phyloP scores from a whole-genome alignment of 176 grass and related monocot species.

The Paspalum notatum region DNA sequence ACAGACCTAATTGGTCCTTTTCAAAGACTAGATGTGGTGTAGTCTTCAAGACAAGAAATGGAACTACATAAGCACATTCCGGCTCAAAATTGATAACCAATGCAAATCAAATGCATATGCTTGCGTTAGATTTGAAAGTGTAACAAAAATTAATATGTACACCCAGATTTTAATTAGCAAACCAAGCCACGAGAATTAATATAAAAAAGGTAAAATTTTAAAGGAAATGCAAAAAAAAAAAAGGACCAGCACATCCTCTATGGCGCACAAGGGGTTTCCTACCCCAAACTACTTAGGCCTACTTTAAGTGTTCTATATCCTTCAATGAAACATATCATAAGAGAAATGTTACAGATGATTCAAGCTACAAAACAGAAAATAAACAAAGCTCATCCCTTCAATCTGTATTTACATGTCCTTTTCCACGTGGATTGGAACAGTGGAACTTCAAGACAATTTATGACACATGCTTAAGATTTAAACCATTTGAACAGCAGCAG shows the following conservation, averaged over 20 bases:
- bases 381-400: constrained; percentile 8
- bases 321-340: background rate
- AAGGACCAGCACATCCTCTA: background rate
- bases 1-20: background rate
- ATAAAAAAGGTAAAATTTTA: background rate
- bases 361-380: background rate
- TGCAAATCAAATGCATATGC: constrained; percentile 19
- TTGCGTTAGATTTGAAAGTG: background rate
- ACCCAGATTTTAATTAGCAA: background rate
- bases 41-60: constrained; percentile 2
- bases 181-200: background rate
- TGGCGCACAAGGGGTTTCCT: background rate
- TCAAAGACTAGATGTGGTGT: background rate
- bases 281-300: background rate
- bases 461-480: background rate
- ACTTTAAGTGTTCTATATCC: background rate
- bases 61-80: background rate
- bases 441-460: background rate
- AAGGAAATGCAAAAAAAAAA: constrained; percentile 7
- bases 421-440: background rate
- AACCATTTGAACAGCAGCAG: background rate
- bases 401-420: background rate
- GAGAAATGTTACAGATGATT: background rate
- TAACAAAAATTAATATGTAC: background rate
- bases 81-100: background rate